Percentiles rank a stretch among this genome's conserved stretches.
phyloP scores from a whole-genome alignment of 208 protist species.

The Trypanosoma platydactyli region DNA sequence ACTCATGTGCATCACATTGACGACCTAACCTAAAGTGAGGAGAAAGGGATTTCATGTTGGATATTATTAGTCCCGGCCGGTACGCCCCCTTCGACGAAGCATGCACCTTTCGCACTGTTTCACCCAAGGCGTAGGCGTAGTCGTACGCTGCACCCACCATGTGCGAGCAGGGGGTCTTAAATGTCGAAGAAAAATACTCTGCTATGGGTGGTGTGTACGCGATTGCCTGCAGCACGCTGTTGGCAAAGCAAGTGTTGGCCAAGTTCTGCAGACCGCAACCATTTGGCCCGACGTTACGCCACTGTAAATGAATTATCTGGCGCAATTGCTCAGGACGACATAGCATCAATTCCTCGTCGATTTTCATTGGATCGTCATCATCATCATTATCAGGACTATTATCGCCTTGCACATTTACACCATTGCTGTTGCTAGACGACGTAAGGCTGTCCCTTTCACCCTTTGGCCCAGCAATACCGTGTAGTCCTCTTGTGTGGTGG shows the following conservation, averaged over 20 bases:
- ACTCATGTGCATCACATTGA: slow-evolving; percentile 93
- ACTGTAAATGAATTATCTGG: slow-evolving; percentile 64
- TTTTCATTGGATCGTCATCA: slow-evolving; percentile 71
- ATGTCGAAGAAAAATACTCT: slow-evolving; percentile 76
- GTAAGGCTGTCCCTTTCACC: slow-evolving; percentile 21
- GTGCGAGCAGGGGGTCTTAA: slow-evolving; percentile 50
- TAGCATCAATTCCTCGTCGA: slow-evolving; percentile 44
- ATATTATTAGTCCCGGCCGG: slow-evolving; percentile 56
- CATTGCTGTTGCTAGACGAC: slow-evolving; percentile 2
- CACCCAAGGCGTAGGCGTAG: slow-evolving; percentile 80
- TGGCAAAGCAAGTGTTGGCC: slow-evolving; percentile 92
- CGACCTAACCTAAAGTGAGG: slow-evolving; percentile 76
- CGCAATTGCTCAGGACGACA: slow-evolving; percentile 56
- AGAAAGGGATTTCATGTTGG: slow-evolving; percentile 63
- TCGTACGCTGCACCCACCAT: slow-evolving; percentile 65
- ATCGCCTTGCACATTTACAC: slow-evolving; percentile 27
- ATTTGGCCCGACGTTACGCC: slow-evolving; percentile 47
- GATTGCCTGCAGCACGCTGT: slow-evolving; percentile 86
- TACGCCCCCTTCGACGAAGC: slow-evolving; percentile 36
- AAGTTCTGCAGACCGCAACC: slow-evolving; percentile 81
- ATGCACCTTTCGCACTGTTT: slow-evolving; percentile 75
- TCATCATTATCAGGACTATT: slow-evolving; percentile 44
- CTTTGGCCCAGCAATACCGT: neutral
- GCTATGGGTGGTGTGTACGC: slow-evolving; percentile 83
- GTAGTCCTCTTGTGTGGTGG: slow-evolving; percentile 59